A percentile compares a stretch with the other conserved stretches of the same genome.
phyloP scores from a whole-genome alignment of 768 basidiomycete genomes.

The Russula dissimulans region DNA sequence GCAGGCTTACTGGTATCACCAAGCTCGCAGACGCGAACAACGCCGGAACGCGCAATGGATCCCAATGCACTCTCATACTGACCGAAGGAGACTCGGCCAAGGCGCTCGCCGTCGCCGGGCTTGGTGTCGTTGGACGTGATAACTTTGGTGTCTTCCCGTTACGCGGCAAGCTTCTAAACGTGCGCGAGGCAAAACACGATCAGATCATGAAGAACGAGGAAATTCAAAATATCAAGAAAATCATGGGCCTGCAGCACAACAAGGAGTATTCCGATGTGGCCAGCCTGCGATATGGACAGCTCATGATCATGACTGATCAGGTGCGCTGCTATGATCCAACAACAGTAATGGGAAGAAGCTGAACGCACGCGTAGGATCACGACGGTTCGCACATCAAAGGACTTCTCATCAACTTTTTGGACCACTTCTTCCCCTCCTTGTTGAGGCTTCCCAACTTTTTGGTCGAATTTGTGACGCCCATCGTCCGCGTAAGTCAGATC shows the following conservation, averaged over 20 bases:
- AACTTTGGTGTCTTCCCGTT: constrained; percentile 97
- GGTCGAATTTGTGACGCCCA: constrained; percentile 97
- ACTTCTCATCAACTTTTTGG: constrained; percentile 95
- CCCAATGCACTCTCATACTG: constrained; percentile 86
- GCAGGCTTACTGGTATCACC: constrained; percentile 78
- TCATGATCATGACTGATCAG: constrained; percentile 99
- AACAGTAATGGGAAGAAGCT: background rate
- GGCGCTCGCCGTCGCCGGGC: constrained; percentile 87
- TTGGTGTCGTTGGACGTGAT: constrained; percentile 91
- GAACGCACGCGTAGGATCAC: constrained; percentile 61
- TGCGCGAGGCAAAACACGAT: constrained; percentile 92
- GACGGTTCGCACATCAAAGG: constrained; percentile 99
- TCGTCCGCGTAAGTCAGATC: constrained; percentile 65
- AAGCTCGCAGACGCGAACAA: constrained; percentile 98
- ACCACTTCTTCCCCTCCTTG: constrained; percentile 93
- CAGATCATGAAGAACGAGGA: constrained; percentile 98
- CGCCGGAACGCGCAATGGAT: constrained; percentile 75
- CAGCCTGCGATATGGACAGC: constrained; percentile 79
- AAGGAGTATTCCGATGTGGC: constrained; percentile 67
- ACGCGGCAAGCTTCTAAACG: constrained; percentile 93
- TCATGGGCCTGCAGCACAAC: constrained; percentile 91
- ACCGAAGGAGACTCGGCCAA: constrained; percentile 99
- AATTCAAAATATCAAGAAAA: constrained; percentile 95
- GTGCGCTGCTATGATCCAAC: constrained; percentile 31
- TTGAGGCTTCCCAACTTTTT: constrained; percentile 86